Base-by-base conservation (phyloP, 306 rosid genomes). In the Quercus berberidifolia region DNA sequence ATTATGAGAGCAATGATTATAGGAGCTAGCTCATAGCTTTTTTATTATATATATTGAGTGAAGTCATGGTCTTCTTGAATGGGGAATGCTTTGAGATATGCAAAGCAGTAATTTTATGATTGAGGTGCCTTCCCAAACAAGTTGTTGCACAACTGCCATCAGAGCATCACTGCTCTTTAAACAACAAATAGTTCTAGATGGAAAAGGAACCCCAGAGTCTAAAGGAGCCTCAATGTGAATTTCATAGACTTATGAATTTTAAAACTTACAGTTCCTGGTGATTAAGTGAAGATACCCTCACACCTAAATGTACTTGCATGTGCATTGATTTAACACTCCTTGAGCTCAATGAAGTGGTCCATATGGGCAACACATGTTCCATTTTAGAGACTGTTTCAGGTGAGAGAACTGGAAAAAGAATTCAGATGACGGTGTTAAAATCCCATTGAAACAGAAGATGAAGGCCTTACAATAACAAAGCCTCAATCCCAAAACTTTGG, bases 311-410 rank as follows among this genome's bases (percentile, higher is more conserved):
- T 71, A 94, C 85, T 74, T 64, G 83, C 63, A 49, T 70, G 82
- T 91, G 83, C 69, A 87, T 59, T 20, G 51, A 79, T 71, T 80
- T 76, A 19, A 82, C 63, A 31, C 74, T 74, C 88, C 87, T 90
- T 83, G 89, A 88, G 79, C 85, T 83, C 94, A 83, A 82, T 23
- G 85, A 76, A 75, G 78, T 83, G 73, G 83, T 72, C 89, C 86
- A 82, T 65, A 79, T 2, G 19, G 97, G 97, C 81, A 92, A 88
- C 83, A 94, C 79, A 81, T 88, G 91, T 87, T 94, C 99, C 90
- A 74, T 79, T 64, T 83, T 81, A 70, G 97, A 92, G 78, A 94
- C 97, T 90, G 91, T 93, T 84, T 87, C 78, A 77, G 97, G 97
- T 31, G 95, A 85, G 85, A 91, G 90, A 88, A 92, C 97, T 92